Base-by-base conservation (phyloP, 805 yeast species). In the Candida nemodendra region DNA sequence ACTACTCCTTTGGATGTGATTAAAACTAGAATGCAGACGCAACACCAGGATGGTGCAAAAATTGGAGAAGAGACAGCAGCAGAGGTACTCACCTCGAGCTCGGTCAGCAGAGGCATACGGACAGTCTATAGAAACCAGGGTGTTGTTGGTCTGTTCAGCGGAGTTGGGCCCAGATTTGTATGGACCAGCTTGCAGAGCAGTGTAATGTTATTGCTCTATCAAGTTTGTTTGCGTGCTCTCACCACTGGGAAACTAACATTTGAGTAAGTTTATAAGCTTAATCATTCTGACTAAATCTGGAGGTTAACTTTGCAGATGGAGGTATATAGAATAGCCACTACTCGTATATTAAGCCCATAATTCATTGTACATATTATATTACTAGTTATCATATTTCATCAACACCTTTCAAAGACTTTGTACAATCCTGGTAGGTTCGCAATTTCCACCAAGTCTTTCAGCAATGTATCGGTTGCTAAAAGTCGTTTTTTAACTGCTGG, bases 111-210 rank as follows among this genome's bases (percentile, higher is more conserved):
- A 34, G 81, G 84, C 14, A 56, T 85, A 27, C 48, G 53, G 21
- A 66, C 71, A 6, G 78, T 93, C 4, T 84, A 82, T 56, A 72
- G 62, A 37, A 66, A 72, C 18, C 96, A 93, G 59, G 98, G 99
- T 1, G 36, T 81, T 0, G 42, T 73, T 2, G 96, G 96, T 0
- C 68, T 88, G 27, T 91, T 93, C 62, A 78, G 90, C 22, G 99
- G 99, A 1, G 96, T 93, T 5, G 97, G 96, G 0, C 99, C 99
- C 1, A 72, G 99, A 46, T 81, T 89, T 48, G 83, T 93, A 4
- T 93, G 99, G 99, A 91, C 98, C 0, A 85, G 95, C 46, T 69
- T 90, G 14, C 99, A 93, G 61, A 86, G 96, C 61, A 85, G 95
- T 48, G 83, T 93, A 32, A 91, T 93, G 98, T 71, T 93, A 38